Evolutionary conservation across 495 filamentous ascomycete genomes (phyloP), one percentile per base, ranked within the genome.

Genomic region (Talaromyces trachyspermus): DNA sequence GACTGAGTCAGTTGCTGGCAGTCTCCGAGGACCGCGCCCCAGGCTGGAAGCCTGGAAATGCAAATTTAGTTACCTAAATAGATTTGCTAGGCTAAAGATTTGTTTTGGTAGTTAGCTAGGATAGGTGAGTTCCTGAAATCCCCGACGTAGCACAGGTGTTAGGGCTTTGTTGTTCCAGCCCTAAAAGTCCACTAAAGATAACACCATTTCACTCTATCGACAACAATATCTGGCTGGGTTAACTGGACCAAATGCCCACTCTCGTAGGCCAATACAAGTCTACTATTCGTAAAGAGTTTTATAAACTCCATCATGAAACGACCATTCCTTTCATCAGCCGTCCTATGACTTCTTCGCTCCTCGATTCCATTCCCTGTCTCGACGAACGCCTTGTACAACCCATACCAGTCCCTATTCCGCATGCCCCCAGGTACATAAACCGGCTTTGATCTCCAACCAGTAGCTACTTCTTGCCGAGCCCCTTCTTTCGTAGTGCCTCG

Each of bases 231-330:
- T 46, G 65, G 56, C 46, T 63, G 52, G 9, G 54, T 59, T 38
- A 64, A 43, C 41, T 64, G 61, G 19, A 62, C 57, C 52, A 57
- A 60, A 51, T 66, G 62, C n/a, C 62, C 62, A 57, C 61, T 62
- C 40, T 62, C 49, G 17, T 20, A 37, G 9, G 59, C 57, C 46
- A 62, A 57, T 11, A 57, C 57, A 30, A 64, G 45, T 49, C 59
- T 49, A 20, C 55, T 46, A 48, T 53, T 62, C n/a, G 59, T 62
- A 25, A 57, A 62, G 30, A 62, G 55, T 44, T 55, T 57, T 52
- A 62, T 46, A 25, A 45, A 50, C 47, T 61, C 55, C 38, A 48
- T 61, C 54, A 59, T 58, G 18, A 63, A 51, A 48, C 51, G 48
- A 45, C 51, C 52, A 56, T 43, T 55, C 55, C 58, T 65, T 43